Conservation (phyloP, 768 basidiomycete species). For the Cystobasidium ongulense region DNA sequence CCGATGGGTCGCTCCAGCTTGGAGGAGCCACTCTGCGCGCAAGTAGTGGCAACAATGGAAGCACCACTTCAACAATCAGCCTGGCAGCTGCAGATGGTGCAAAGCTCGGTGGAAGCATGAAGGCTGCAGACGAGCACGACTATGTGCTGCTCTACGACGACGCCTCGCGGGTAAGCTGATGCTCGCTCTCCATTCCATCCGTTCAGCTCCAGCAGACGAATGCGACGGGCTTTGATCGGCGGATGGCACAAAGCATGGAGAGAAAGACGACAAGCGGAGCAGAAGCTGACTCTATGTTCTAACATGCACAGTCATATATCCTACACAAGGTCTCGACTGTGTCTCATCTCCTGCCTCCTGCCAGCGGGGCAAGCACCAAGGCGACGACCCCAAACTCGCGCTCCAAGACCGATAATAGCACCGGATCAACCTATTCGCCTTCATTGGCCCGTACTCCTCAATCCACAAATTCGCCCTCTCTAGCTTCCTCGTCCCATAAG, state of each 20-base stretch:
- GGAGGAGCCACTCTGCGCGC: background rate
- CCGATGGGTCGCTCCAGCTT: background rate
- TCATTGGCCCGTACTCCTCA: background rate
- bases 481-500: background rate
- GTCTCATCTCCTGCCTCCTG: background rate
- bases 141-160: constrained; percentile 16
- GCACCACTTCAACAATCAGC: background rate
- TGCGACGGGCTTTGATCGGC: background rate
- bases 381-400: background rate
- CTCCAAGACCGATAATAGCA: background rate
- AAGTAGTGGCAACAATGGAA: background rate
- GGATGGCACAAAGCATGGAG: background rate
- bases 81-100: background rate
- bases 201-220: background rate
- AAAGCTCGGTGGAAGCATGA: background rate
- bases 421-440: background rate
- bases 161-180: background rate
- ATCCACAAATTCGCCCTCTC: background rate
- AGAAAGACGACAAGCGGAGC: background rate
- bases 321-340: background rate
- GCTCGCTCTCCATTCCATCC: background rate
- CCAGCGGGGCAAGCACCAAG: background rate
- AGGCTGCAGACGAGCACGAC: background rate
- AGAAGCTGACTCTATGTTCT: background rate
- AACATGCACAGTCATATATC: background rate